Percentiles rank a stretch among this genome's conserved stretches.
Conservation (phyloP, 2,329 filamentous ascomycete species). For the Penicillium sp. region DNA sequence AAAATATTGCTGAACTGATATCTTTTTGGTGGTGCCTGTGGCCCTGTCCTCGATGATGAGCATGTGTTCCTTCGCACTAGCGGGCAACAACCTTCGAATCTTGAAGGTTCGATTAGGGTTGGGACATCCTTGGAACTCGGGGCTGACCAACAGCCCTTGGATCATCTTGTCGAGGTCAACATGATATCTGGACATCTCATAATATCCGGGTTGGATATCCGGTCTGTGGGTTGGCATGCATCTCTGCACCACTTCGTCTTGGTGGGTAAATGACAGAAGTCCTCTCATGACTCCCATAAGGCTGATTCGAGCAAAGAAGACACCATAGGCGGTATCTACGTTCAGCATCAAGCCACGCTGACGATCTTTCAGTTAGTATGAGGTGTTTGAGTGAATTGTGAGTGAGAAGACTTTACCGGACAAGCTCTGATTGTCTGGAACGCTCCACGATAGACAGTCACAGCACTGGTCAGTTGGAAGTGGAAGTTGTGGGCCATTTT, state of each 20-base stretch:
- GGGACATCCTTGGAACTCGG: constrained; percentile 39
- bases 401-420: constrained; percentile 47
- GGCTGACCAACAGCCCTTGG: constrained; percentile 41
- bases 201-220: neutral
- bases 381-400: constrained; percentile 2
- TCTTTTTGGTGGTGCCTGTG: constrained; percentile 46
- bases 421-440: constrained; percentile 83
- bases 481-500: constrained; percentile 9
- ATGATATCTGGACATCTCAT: neutral
- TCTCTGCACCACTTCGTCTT: constrained; percentile 29
- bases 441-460: constrained; percentile 84
- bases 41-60: constrained; percentile 44
- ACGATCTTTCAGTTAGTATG: constrained; percentile 29
- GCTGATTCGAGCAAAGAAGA: constrained; percentile 70
- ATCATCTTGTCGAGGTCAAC: constrained; percentile 22
- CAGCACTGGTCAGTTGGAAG: constrained; percentile 38
- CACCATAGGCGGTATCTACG: constrained; percentile 86
- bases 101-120: constrained; percentile 46
- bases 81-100: constrained; percentile 52
- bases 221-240: neutral
- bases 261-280: constrained; percentile 34
- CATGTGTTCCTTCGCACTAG: constrained; percentile 46
- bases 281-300: constrained; percentile 39
- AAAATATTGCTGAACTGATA: constrained; percentile 63
- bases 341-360: constrained; percentile 73